A percentile compares a stretch with the other conserved stretches of the same genome.
These are phyloP conservation scores for Helichrysum umbraculigerum DNA, from an alignment of 129 eudicot species.

Conservation along the genomic window DNA sequence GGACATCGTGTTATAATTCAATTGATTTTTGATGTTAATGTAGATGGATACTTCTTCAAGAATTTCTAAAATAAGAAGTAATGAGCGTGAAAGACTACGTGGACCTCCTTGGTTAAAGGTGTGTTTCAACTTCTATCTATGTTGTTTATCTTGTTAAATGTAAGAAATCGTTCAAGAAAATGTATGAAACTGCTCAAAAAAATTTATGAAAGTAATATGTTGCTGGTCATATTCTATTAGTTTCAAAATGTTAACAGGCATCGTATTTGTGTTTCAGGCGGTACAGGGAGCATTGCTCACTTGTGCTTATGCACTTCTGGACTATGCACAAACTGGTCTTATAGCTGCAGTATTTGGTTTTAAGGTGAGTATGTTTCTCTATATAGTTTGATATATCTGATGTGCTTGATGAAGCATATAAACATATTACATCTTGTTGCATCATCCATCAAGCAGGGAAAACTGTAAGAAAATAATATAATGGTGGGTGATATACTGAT, in stretches of 20 bases:
- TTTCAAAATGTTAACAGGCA: not conserved
- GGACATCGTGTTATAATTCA: constrained; percentile 22
- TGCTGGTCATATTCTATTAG: not conserved
- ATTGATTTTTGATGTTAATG: constrained; percentile 49
- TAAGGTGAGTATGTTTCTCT: constrained; percentile 48
- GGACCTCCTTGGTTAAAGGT: constrained; percentile 99
- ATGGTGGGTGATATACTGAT: not conserved
- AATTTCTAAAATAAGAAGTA: constrained; percentile 90
- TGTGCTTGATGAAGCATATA: constrained; percentile 3
- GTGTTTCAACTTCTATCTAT: constrained; percentile 10
- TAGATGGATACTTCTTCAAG: constrained; percentile 99
- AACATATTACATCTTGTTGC: constrained; percentile 1
- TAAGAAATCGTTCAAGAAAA: not conserved
- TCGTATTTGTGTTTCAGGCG: constrained; percentile 50
- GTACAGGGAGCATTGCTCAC: constrained; percentile 79
- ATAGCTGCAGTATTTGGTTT: constrained; percentile 97
- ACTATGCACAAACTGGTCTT: constrained; percentile 96
- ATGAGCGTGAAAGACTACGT: constrained; percentile 91
- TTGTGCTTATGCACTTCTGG: constrained; percentile 85
- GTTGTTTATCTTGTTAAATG: constrained; percentile 8
- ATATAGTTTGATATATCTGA: constrained; percentile 13
- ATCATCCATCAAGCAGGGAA: not conserved
- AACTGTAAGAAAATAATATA: not conserved
- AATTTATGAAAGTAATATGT: constrained; percentile 1
- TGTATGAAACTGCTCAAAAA: not conserved